A percentile compares a stretch with the other conserved stretches of the same genome.
Evolutionary conservation across 169 alveolate species (phyloP).

Genomic region (Neospora caninum): DNA sequence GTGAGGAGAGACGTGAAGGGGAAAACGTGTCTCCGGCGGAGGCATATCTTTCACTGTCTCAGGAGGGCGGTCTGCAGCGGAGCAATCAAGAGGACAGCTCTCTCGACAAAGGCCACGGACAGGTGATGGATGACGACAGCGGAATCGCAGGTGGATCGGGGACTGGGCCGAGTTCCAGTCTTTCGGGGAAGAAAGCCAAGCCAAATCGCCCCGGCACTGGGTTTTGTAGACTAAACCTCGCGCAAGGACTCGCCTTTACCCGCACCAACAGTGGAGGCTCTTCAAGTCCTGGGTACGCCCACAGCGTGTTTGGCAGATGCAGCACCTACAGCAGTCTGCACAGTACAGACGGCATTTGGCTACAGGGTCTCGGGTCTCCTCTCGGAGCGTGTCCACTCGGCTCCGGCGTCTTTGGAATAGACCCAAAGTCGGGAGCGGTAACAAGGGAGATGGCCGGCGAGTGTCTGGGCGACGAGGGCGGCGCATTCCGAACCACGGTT

Average conservation of each 20-base stretch:
- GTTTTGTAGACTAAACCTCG: not conserved
- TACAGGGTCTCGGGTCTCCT: not conserved
- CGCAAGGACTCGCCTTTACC: not conserved
- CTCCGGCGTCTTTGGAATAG: not conserved
- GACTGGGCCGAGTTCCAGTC: no score
- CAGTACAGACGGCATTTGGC: not conserved
- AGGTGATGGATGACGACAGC: no score
- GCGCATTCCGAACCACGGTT: not conserved
- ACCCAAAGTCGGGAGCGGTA: not conserved
- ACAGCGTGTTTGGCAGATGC: conserved; percentile 13
- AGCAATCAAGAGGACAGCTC: not conserved
- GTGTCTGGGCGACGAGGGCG: not conserved
- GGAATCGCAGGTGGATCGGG: no score
- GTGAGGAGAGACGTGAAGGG: no score
- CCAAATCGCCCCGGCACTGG: not conserved
- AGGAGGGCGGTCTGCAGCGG: not conserved
- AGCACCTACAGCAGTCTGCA: not conserved
- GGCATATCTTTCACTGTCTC: not conserved
- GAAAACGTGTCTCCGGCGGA: no score
- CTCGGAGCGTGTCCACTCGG: not conserved
- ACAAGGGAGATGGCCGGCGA: not conserved
- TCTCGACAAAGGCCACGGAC: no score
- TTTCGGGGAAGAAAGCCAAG: not conserved
- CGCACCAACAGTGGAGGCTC: conserved; percentile 10
- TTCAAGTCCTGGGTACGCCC: not conserved